Evolutionary conservation across 176 grass and related monocot genomes (phyloP).

Genomic region (Oryza meridionalis): DNA sequence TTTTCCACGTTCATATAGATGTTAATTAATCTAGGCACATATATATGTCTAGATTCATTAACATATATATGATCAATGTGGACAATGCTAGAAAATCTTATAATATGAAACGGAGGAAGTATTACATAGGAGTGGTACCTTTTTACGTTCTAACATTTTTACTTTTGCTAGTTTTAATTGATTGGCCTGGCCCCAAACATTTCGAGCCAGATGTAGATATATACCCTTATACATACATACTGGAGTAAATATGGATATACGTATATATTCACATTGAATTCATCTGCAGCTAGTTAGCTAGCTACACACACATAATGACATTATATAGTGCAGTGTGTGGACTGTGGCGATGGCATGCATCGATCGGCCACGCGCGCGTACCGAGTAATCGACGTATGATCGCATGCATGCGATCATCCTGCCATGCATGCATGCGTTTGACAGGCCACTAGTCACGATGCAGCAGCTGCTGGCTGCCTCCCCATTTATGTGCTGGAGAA

Average conservation of each 20-base stretch:
- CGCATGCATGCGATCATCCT: conserved; percentile 33
- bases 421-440: neutral
- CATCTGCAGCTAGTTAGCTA: neutral
- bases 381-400: neutral
- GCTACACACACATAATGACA: neutral
- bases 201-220: neutral
- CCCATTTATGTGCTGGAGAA: neutral
- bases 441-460: neutral
- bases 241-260: neutral
- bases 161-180: no score
- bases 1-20: no score
- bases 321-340: neutral
- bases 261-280: neutral
- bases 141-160: no score
- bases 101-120: no score
- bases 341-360: conserved; percentile 1
- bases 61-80: no score
- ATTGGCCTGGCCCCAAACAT: no score
- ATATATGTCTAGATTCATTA: no score
- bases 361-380: neutral
- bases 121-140: no score
- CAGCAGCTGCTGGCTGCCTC: neutral
- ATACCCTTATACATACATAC: no score
- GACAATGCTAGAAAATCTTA: no score
- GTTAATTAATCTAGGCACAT: no score